phyloP scores from a whole-genome alignment of 768 basidiomycete species.

The Cystofilobasidium capitatum region DNA sequence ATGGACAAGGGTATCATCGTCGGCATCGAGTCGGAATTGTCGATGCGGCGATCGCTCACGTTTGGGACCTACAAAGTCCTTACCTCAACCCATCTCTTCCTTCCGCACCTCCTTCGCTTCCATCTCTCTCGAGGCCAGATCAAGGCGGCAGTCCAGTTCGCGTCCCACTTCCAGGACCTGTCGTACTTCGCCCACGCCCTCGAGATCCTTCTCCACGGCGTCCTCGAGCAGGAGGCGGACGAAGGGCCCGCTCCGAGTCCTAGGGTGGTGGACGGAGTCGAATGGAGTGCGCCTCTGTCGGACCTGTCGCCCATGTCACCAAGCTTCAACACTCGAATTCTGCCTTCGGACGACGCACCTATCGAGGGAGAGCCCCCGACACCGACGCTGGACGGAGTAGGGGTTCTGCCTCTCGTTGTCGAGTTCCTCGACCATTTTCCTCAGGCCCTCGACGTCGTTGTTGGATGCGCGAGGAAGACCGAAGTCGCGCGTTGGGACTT shows the following conservation, averaged over 20 bases:
- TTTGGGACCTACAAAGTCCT: constrained; percentile 87
- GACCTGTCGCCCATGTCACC: constrained; percentile 12
- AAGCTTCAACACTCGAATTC: neutral
- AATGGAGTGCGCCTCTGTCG: constrained; percentile 27
- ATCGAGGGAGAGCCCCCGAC: neutral
- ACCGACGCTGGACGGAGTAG: constrained; percentile 10
- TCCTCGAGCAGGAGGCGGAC: constrained; percentile 71
- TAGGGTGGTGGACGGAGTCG: constrained; percentile 3
- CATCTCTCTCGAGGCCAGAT: constrained; percentile 54
- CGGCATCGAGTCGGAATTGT: constrained; percentile 82
- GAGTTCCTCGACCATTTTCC: constrained; percentile 94
- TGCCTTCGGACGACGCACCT: neutral
- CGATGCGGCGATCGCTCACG: constrained; percentile 61
- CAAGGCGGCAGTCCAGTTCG: constrained; percentile 70
- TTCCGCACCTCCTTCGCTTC: constrained; percentile 79
- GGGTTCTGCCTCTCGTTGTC: constrained; percentile 56
- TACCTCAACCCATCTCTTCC: constrained; percentile 80
- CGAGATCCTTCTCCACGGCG: constrained; percentile 86
- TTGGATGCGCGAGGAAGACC: constrained; percentile 91
- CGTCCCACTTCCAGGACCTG: constrained; percentile 72
- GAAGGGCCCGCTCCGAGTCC: constrained; percentile 17
- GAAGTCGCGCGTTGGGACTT: constrained; percentile 83
- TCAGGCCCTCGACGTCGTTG: constrained; percentile 79
- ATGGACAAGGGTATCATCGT: constrained; percentile 99
- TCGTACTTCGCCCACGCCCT: constrained; percentile 89